phyloP scores from a whole-genome alignment of 2,329 filamentous ascomycete species.

The Leptoxyphium fumago region DNA sequence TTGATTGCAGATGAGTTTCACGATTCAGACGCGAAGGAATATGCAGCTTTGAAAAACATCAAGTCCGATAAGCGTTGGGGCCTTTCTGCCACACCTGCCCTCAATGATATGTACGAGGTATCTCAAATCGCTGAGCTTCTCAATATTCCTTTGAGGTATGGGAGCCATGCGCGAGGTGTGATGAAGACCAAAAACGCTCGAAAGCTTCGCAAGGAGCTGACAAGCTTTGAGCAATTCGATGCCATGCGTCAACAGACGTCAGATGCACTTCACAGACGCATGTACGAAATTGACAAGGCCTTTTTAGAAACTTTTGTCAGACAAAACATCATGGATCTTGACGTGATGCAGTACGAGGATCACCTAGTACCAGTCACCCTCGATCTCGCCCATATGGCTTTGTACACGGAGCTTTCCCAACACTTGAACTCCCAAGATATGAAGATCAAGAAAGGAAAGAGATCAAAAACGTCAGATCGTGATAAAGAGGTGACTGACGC shows the following conservation, averaged over 20 bases:
- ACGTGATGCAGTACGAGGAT: constrained; percentile 30
- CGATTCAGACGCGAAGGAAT: constrained; percentile 33
- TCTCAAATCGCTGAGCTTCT: constrained; percentile 44
- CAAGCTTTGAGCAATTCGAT: constrained; percentile 41
- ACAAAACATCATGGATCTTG: constrained; percentile 22
- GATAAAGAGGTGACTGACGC: constrained; percentile 28
- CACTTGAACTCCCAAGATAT: constrained; percentile 38
- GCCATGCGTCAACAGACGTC: constrained; percentile 36
- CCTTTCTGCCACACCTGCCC: constrained; percentile 46
- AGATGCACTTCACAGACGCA: constrained; percentile 35
- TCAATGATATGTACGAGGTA: constrained; percentile 44
- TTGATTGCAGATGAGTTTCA: constrained; percentile 52
- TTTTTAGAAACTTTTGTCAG: constrained; percentile 42
- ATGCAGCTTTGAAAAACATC: constrained; percentile 30
- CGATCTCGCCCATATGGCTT: constrained; percentile 32
- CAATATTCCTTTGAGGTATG: constrained; percentile 38
- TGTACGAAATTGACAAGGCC: constrained; percentile 36
- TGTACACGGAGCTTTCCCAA: constrained; percentile 42
- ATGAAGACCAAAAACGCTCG: constrained; percentile 33
- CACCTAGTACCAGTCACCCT: constrained; percentile 30
- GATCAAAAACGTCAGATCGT: constrained; percentile 17
- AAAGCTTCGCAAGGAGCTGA: constrained; percentile 27
- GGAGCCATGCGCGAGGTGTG: constrained; percentile 33
- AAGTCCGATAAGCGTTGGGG: constrained; percentile 43
- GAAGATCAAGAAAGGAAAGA: constrained; percentile 26